Conservation (phyloP, 495 filamentous ascomycete species). For the Penicillium longicatenatum region DNA sequence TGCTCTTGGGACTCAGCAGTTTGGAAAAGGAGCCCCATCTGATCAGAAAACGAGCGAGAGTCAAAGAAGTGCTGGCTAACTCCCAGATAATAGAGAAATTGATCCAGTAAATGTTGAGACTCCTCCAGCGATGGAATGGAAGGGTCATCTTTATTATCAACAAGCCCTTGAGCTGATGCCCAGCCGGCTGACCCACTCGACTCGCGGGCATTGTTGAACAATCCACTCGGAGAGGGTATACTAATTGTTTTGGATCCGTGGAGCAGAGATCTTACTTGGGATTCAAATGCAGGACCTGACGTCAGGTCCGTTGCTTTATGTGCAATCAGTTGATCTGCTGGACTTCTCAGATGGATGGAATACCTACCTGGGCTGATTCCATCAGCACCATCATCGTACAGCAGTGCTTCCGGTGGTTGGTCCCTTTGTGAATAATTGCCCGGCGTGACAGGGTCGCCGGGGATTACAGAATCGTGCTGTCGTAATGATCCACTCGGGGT, state of each 20-base stretch:
- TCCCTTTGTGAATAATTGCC: not conserved
- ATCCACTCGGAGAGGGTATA: not conserved
- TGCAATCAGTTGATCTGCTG: not conserved
- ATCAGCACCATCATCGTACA: constrained; percentile 9
- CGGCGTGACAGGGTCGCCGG: not conserved
- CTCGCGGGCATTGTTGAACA: not conserved
- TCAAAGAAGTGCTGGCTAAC: constrained; percentile 32
- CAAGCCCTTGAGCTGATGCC: constrained; percentile 6
- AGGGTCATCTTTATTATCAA: not conserved
- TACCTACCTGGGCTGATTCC: constrained; percentile 21
- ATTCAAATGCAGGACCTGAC: constrained; percentile 28
- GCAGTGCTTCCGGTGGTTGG: not conserved
- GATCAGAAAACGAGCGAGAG: constrained; percentile 23
- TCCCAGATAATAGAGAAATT: constrained; percentile 27
- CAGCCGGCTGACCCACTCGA: not conserved
- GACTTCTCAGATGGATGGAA: not conserved
- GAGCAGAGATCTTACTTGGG: constrained; percentile 25
- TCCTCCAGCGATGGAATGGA: constrained; percentile 18
- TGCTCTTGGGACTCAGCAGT: constrained; percentile 5
- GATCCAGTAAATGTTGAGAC: constrained; percentile 27
- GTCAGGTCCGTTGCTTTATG: constrained; percentile 23
- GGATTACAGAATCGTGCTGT: not conserved
- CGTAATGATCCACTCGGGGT: not conserved
- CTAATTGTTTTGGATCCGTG: constrained; percentile 6
- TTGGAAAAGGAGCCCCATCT: constrained; percentile 24